Base-by-base conservation (phyloP, 2,329 filamentous ascomycete species). In the Ophiostoma sp. region DNA sequence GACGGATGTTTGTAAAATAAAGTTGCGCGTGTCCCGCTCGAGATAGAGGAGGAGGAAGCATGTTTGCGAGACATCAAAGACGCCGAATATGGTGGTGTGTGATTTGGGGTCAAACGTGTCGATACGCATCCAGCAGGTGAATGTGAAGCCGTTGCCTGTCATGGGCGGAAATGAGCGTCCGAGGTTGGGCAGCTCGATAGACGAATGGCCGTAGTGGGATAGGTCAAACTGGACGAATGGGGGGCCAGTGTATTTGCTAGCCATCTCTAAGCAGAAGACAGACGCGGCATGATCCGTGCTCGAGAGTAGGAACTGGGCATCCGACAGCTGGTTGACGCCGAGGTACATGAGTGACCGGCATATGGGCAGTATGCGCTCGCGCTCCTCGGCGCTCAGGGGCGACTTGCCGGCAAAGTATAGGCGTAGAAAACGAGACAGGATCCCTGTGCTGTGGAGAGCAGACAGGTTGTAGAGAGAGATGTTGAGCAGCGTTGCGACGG, bases 1-100 rank as follows among this genome's bases (percentile, higher is more conserved):
- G 70, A 98, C 90, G 18, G 95, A 97, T 7, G 96, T 98, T 79
- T 99, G 95, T 5, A 99, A 81, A 73, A 99, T 99, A 73, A 99
- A 90, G 78, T 97, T 95, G 70, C 86, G 91, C 1, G 92, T 96
- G 76, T 97, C 93, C 75, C 90, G 93, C 76, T 99, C 96, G 52
- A 99, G 83, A 75, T 99, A 99, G 70, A 93, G 89, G 73, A 99
- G 86, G 47, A 99, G 80, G 75, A 99, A 99, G 77, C 95, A 99
- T 5, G 91, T 92, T 77, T 98, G 94, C 5, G 87, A 92, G 3
- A 89, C 84, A 78, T 99, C 95, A 77, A 96, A 98, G 8, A 95
- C 92, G 40, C 95, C 95, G 76, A 99, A 99, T 14, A 99, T 85
- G 0, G 95, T 99, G 0, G 95, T 99, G 77, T 99, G 95, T 16